Percentiles rank a stretch among this genome's conserved stretches.
These are phyloP conservation scores for Loxodes magnus DNA, from an alignment of 73 alveolate genomes.

Conservation along the genomic window DNA sequence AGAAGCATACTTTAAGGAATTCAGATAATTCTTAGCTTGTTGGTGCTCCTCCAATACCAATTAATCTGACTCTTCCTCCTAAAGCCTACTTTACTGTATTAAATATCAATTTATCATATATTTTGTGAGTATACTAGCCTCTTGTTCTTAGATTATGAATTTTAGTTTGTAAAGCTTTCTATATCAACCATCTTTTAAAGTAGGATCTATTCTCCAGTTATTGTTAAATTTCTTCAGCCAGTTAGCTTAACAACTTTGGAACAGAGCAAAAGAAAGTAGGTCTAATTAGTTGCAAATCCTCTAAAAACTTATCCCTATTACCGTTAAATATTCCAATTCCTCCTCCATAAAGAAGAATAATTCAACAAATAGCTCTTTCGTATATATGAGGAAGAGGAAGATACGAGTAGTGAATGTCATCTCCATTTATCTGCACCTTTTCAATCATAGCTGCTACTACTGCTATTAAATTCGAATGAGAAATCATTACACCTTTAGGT, in stretches of 20 bases:
- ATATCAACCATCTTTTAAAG: constrained; percentile 12
- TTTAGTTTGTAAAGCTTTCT: constrained; percentile 27
- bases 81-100: constrained; percentile 22
- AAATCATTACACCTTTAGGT: constrained; percentile 52
- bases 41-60: constrained; percentile 77
- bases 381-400: constrained; percentile 9
- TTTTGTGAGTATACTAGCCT: constrained; percentile 41
- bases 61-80: constrained; percentile 67
- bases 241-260: constrained; percentile 65
- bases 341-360: not conserved
- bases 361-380: not conserved
- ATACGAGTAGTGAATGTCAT: constrained; percentile 11
- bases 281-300: constrained; percentile 49
- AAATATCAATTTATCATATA: constrained; percentile 48
- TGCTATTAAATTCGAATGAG: constrained; percentile 27
- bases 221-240: constrained; percentile 43
- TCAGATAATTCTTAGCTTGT: constrained; percentile 46
- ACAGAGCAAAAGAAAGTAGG: constrained; percentile 69
- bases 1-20: constrained; percentile 30
- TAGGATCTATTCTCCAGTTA: constrained; percentile 33
- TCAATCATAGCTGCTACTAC: constrained; percentile 33
- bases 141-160: not conserved
- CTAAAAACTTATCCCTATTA: constrained; percentile 37
- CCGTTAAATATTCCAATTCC: constrained; percentile 57
- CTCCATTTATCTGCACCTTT: not conserved